Conservation (phyloP, 768 basidiomycete species). For the Leucocoprinus birnbaumii region DNA sequence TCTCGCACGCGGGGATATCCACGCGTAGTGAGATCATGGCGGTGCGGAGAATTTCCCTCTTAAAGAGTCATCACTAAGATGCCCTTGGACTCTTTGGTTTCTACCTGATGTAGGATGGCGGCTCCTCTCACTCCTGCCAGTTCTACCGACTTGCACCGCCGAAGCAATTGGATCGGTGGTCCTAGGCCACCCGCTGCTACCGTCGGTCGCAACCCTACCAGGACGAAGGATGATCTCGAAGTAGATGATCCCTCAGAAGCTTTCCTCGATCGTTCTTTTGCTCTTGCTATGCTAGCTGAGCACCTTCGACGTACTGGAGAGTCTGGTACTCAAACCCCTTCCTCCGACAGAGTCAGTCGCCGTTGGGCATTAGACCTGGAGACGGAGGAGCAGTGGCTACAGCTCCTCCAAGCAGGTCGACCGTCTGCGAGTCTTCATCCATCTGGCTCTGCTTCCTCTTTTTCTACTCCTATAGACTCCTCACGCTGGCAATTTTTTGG, state of each 20-base stretch:
- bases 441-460: background rate
- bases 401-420: background rate
- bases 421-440: background rate
- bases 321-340: background rate
- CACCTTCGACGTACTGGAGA: background rate
- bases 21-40: background rate
- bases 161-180: conserved; percentile 7
- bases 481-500: conserved; percentile 8
- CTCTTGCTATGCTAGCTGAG: background rate
- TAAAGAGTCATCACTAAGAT: background rate
- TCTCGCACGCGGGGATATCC: conserved; percentile 7
- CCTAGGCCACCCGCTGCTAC: conserved; percentile 4
- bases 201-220: background rate
- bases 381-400: conserved; percentile 8
- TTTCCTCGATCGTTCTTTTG: background rate
- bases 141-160: background rate
- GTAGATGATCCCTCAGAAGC: background rate
- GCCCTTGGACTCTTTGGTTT: background rate
- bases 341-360: background rate
- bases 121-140: background rate
- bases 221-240: conserved; percentile 6
- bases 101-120: conserved; percentile 3
- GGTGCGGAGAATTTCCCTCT: background rate
- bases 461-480: background rate
- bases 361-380: conserved; percentile 5